A percentile compares a stretch with the other conserved stretches of the same genome.
Conservation (phyloP, 2,329 filamentous ascomycete genomes). For the Paecilomyces formosus region DNA sequence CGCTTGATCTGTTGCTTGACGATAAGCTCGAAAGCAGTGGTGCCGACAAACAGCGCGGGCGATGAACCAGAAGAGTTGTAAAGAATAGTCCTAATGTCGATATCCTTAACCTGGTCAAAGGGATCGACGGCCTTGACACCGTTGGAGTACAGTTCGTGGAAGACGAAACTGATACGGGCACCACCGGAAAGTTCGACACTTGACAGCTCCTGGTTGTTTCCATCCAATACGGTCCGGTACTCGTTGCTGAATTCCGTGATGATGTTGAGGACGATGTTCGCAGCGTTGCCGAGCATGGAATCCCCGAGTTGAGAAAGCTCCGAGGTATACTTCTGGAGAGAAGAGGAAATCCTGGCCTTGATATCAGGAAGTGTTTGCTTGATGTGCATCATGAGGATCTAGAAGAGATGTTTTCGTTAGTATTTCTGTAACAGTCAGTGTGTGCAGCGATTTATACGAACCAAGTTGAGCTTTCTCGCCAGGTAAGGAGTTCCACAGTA, state of each 20-base stretch:
- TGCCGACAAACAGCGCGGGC: slow-evolving; percentile 92
- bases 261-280: slow-evolving; percentile 95
- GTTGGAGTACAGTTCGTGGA: slow-evolving; percentile 96
- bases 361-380: slow-evolving; percentile 98
- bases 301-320: slow-evolving; percentile 82
- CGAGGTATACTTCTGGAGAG: slow-evolving; percentile 79
- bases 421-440: not conserved
- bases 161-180: slow-evolving; percentile 97
- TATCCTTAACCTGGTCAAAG: slow-evolving; percentile 94
- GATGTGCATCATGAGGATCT: slow-evolving; percentile 99
- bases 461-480: slow-evolving; percentile 88
- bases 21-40: slow-evolving; percentile 95
- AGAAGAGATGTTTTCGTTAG: slow-evolving; percentile 1
- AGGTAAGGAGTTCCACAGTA: slow-evolving; percentile 98
- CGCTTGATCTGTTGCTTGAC: slow-evolving; percentile 98
- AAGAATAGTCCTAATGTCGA: slow-evolving; percentile 91
- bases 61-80: slow-evolving; percentile 99
- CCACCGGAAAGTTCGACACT: slow-evolving; percentile 91
- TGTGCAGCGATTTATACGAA: slow-evolving; percentile 21
- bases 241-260: slow-evolving; percentile 99
- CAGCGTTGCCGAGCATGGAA: slow-evolving; percentile 90
- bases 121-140: slow-evolving; percentile 96
- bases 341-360: slow-evolving; percentile 92
- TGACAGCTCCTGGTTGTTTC: slow-evolving; percentile 93
- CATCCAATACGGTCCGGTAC: slow-evolving; percentile 91